Percentiles rank a stretch among this genome's conserved stretches.
phyloP scores from a whole-genome alignment of 1,284 basidiomycete genomes.

The Trichosporon coremiiforme region DNA sequence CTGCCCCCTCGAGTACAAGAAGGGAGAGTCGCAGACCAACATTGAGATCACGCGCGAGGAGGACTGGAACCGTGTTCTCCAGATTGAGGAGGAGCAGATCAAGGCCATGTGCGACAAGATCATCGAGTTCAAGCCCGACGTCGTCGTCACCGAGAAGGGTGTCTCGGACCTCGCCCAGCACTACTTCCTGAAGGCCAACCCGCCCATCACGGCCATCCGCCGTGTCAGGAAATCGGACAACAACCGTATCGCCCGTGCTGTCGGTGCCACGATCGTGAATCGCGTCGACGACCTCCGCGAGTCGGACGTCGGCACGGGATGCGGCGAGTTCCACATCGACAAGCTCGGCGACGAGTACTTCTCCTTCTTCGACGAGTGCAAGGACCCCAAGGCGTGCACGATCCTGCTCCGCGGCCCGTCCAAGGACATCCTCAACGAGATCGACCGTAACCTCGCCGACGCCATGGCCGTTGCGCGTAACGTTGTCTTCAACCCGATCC shows the following conservation, averaged over 20 bases:
- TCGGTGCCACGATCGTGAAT: slow-evolving; percentile 96
- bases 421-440: slow-evolving; percentile 97
- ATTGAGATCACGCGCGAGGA: slow-evolving; percentile 95
- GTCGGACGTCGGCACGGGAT: slow-evolving; percentile 85
- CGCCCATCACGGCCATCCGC: slow-evolving; percentile 78
- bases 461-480: slow-evolving; percentile 97
- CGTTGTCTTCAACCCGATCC: slow-evolving; percentile 89
- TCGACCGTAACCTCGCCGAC: slow-evolving; percentile 95
- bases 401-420: slow-evolving; percentile 97
- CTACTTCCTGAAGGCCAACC: slow-evolving; percentile 80
- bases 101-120: slow-evolving; percentile 84
- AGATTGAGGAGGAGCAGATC: slow-evolving; percentile 97
- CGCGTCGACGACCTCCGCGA: slow-evolving; percentile 93
- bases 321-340: slow-evolving; percentile 93
- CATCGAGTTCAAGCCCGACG: slow-evolving; percentile 90
- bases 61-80: slow-evolving; percentile 90
- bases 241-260: slow-evolving; percentile 94
- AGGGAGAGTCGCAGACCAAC: slow-evolving; percentile 97
- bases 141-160: slow-evolving; percentile 97
- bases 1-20: slow-evolving; percentile 98
- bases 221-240: slow-evolving; percentile 98
- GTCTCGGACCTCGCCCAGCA: slow-evolving; percentile 95
- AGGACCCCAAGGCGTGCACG: slow-evolving; percentile 94
- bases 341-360: slow-evolving; percentile 99
- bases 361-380: slow-evolving; percentile 91